These are phyloP conservation scores for Mesembryanthemum crystallinum DNA, from an alignment of 148 eudicot genomes.

Conservation along the genomic window DNA sequence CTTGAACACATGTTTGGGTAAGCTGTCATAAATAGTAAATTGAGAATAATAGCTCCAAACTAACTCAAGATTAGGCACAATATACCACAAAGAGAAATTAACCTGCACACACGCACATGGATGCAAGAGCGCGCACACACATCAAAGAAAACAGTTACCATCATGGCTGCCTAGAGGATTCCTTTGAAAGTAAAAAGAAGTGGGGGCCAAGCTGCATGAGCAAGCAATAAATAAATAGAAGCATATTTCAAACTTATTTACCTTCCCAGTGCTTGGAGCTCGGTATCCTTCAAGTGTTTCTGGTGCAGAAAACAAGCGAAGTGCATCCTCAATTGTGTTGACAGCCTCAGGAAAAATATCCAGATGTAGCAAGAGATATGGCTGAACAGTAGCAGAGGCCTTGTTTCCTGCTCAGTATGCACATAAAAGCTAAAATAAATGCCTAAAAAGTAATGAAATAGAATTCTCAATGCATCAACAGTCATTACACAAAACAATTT, in stretches of 20 bases:
- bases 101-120: too few relatives aligned
- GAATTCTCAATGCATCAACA: not conserved
- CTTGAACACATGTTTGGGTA: too few relatives aligned
- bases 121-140: too few relatives aligned
- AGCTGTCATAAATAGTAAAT: too few relatives aligned
- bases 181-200: not conserved
- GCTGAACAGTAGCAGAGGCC: conserved; percentile 83
- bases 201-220: not conserved
- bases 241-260: conserved; percentile 21
- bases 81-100: too few relatives aligned
- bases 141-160: not conserved
- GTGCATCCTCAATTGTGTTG: conserved; percentile 74
- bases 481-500: not conserved
- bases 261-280: conserved; percentile 69
- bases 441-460: too few relatives aligned
- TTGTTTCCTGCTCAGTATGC: conserved; percentile 57
- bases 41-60: too few relatives aligned
- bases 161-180: not conserved
- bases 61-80: too few relatives aligned
- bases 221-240: not conserved
- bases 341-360: conserved; percentile 70
- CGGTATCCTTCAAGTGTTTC: conserved; percentile 80
- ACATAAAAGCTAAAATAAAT: not conserved
- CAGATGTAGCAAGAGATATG: conserved; percentile 85
- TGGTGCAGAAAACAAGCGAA: conserved; percentile 61